These are phyloP conservation scores for Malus domestica DNA, from an alignment of 306 rosid genomes.

Conservation along the genomic window DNA sequence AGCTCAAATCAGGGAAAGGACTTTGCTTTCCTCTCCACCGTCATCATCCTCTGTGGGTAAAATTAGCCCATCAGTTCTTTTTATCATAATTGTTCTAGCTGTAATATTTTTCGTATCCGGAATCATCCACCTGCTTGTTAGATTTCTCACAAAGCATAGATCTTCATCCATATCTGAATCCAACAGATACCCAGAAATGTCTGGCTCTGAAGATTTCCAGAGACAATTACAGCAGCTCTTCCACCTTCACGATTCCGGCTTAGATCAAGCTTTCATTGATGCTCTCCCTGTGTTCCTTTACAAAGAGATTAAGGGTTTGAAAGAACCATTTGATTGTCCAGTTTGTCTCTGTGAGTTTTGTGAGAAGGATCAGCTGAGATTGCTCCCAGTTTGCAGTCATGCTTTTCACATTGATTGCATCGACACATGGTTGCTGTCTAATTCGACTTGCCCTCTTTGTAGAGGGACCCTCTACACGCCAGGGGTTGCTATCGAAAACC, in stretches of 20 bases:
- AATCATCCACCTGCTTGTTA: constrained; percentile 66
- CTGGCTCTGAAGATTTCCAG: constrained; percentile 58
- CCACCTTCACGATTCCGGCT: constrained; percentile 87
- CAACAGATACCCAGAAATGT: constrained; percentile 53
- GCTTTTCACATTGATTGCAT: constrained; percentile 85
- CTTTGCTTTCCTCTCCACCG: constrained; percentile 21
- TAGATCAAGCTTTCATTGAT: constrained; percentile 83
- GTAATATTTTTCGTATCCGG: constrained; percentile 66
- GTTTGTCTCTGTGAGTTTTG: constrained; percentile 86
- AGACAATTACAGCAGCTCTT: constrained; percentile 91
- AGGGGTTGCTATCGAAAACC: constrained; percentile 56
- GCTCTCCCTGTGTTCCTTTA: constrained; percentile 83
- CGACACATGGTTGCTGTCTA: constrained; percentile 83
- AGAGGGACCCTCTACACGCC: constrained; percentile 62
- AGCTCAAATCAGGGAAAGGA: constrained; percentile 33
- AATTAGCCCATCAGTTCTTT: constrained; percentile 56
- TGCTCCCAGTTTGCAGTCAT: constrained; percentile 81
- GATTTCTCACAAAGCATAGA: constrained; percentile 51
- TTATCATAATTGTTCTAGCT: constrained; percentile 69
- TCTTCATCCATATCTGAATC: constrained; percentile 55
- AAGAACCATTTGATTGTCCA: constrained; percentile 87
- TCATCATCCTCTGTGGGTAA: constrained; percentile 49
- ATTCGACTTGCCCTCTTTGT: constrained; percentile 93
- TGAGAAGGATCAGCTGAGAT: constrained; percentile 66
- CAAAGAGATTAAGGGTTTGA: constrained; percentile 60